phyloP scores from a whole-genome alignment of 129 eudicot genomes.

The Helianthus annuus region DNA sequence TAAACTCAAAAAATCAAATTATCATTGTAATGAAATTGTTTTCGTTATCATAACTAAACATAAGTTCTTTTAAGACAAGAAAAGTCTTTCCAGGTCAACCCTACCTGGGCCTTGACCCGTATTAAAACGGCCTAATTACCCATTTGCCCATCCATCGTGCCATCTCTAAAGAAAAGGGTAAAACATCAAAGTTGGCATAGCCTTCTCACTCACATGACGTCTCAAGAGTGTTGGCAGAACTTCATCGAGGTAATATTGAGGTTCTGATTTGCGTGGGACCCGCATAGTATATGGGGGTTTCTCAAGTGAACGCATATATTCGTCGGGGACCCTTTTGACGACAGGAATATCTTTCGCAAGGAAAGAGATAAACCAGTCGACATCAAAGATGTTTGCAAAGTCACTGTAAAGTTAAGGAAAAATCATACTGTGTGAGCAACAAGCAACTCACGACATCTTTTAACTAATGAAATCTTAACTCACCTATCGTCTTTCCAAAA shows the following conservation, averaged over 20 bases:
- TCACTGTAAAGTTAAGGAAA: constrained; percentile 54
- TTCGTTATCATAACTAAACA: no score
- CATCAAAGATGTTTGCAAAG: constrained; percentile 78
- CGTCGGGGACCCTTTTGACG: constrained; percentile 82
- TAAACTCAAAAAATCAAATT: no score
- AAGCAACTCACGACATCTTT: constrained; percentile 1
- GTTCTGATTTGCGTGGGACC: constrained; percentile 89
- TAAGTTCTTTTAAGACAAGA: no score
- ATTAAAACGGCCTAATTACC: no score
- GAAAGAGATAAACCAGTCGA: constrained; percentile 81
- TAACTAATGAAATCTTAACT: constrained; percentile 18
- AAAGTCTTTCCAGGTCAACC: no score
- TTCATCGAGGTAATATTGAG: constrained; percentile 77
- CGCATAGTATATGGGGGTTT: constrained; percentile 95
- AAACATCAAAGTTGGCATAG: not conserved
- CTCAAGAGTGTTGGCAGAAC: constrained; percentile 79
- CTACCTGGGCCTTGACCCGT: no score
- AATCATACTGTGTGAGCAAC: constrained; percentile 2
- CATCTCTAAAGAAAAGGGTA: no score
- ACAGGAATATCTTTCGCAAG: constrained; percentile 78
- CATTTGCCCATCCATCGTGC: no score
- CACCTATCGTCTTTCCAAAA: constrained; percentile 93
- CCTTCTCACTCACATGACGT: constrained; percentile 64
- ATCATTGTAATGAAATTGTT: no score
- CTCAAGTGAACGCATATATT: constrained; percentile 82